Evolutionary conservation across 768 basidiomycete genomes (phyloP), one percentile per base, ranked within the genome.

Genomic region (Kwoniella sp.): DNA sequence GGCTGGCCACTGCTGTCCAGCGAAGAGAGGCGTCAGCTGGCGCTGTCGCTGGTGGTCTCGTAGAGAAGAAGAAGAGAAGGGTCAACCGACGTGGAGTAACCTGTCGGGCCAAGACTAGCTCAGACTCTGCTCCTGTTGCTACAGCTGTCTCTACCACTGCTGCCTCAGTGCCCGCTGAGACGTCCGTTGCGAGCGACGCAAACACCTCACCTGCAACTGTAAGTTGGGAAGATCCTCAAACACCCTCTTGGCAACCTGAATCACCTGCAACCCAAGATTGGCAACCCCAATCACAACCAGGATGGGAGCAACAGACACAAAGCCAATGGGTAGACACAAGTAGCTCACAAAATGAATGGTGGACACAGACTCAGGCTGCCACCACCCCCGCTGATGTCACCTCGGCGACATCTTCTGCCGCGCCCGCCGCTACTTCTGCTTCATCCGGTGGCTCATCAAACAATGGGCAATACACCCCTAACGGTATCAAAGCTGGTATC

Each of bases 401-500:
- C 37, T 29, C 54, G 7, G 46, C 47, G 21, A 17, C 29, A 24
- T 19, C 59, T 29, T 50, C 49, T 25, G 37, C 70, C 15, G 55
- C 60, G 33, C 29, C 58, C 6, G 21, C 68, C 15, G 40, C 73
- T 46, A 50, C 55, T 36, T 13, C 63, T 22, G 15, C 65, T 10
- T 37, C 68, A 21, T 52, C 62, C 13, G 48, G 51, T 22, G 49
- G 59, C 17, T 36, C 57, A 6, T 54, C 60, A 2, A 26, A 13
- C 33, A 53, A 58, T 59, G 56, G 46, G 36, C 40, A 48, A 24
- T 57, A 72, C 36, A 74, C 74, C 48, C 77, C 77, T n/a, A 72
- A 70, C 48, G 72, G 77, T 26, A 77, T 60, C 36, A 79, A 80
- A 56, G 79, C 80, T 52, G 80, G 80, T 73, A 73, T 78, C 58